Evolutionary conservation across 148 eudicot genomes (phyloP).

Genomic region (Camellia japonica): DNA sequence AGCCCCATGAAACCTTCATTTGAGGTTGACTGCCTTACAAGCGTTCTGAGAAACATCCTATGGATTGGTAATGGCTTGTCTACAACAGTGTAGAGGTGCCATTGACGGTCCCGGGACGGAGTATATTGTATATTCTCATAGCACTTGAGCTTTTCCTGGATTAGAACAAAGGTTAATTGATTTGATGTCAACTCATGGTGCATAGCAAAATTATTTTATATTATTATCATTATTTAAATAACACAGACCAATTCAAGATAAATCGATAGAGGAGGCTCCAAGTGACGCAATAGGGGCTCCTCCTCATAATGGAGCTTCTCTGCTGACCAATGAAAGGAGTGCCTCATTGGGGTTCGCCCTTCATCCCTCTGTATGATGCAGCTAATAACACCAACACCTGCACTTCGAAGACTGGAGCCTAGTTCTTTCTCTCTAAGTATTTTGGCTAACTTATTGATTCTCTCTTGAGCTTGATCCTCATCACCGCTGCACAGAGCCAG

Average conservation of each 20-base stretch:
- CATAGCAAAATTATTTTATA: background rate
- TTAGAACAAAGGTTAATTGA: conserved; percentile 12
- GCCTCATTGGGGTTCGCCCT: conserved; percentile 97
- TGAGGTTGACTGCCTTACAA: conserved; percentile 82
- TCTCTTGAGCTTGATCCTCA: conserved; percentile 99
- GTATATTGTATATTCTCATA: conserved; percentile 77
- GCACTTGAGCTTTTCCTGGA: conserved; percentile 89
- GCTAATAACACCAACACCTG: conserved; percentile 86
- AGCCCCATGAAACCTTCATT: conserved; percentile 69
- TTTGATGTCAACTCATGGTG: conserved; percentile 13
- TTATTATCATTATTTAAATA: background rate
- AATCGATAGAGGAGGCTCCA: conserved; percentile 98
- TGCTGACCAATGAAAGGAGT: conserved; percentile 92
- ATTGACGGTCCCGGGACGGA: conserved; percentile 94
- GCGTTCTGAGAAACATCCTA: conserved; percentile 92
- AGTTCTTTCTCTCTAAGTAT: conserved; percentile 82
- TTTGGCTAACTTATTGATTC: conserved; percentile 86
- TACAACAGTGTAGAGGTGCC: conserved; percentile 88
- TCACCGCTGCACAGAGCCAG: conserved; percentile 70
- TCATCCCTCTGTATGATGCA: conserved; percentile 99
- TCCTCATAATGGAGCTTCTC: conserved; percentile 73
- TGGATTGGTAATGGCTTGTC: conserved; percentile 74
- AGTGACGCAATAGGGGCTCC: conserved; percentile 85
- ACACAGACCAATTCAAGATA: conserved; percentile 88
- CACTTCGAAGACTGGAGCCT: conserved; percentile 69